These are phyloP conservation scores for Cryptococcus sp. DNA, from an alignment of 1,284 basidiomycete species.

Conservation along the genomic window DNA sequence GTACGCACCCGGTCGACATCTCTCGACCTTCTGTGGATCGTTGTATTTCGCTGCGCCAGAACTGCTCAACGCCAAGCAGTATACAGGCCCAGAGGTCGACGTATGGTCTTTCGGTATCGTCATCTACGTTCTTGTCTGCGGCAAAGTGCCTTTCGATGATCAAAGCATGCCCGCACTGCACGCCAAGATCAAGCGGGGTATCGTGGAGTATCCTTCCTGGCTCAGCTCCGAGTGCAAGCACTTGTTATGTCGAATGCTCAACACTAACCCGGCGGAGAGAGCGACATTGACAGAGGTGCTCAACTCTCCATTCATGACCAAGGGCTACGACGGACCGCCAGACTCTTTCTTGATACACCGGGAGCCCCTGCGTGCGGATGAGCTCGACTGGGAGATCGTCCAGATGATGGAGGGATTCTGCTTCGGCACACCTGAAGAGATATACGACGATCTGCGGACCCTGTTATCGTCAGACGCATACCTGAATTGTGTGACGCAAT, in stretches of 20 bases:
- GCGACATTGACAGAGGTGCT: conserved; percentile 87
- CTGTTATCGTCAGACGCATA: conserved; percentile 81
- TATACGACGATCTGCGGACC: conserved; percentile 70
- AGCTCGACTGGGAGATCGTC: conserved; percentile 83
- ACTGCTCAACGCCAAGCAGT: conserved; percentile 91
- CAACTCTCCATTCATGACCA: conserved; percentile 90
- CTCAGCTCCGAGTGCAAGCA: conserved; percentile 94
- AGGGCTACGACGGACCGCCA: conserved; percentile 78
- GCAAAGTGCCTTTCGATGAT: conserved; percentile 98
- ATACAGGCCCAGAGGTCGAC: conserved; percentile 97
- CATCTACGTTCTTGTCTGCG: conserved; percentile 94
- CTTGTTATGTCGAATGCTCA: conserved; percentile 90
- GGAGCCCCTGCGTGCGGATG: conserved; percentile 80
- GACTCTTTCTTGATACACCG: conserved; percentile 83
- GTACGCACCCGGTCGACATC: conserved; percentile 79
- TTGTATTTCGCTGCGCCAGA: conserved; percentile 98
- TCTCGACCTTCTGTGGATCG: conserved; percentile 95
- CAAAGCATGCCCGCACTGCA: conserved; percentile 98
- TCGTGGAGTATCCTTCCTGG: conserved; percentile 98
- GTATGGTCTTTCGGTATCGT: conserved; percentile 99
- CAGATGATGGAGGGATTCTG: conserved; percentile 95
- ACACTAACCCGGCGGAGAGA: conserved; percentile 84
- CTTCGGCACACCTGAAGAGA: conserved; percentile 85
- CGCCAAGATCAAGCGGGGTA: conserved; percentile 96
- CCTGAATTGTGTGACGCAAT: conserved; percentile 67